Conservation (phyloP, 768 basidiomycete species). For the Calocera cornea region DNA sequence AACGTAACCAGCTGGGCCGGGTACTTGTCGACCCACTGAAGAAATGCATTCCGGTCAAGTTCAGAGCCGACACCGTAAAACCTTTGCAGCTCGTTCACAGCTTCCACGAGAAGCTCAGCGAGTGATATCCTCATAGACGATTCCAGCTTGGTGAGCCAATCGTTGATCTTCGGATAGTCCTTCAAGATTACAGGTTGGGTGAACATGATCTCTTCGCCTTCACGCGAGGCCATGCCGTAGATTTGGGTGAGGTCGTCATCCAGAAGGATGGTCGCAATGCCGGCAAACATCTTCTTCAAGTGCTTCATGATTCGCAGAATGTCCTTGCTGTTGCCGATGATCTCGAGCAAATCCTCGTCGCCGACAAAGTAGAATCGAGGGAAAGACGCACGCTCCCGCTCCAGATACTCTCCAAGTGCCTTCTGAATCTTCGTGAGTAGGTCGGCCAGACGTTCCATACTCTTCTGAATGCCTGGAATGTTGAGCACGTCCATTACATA, state of each 20-base stretch:
- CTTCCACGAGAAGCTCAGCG: conserved; percentile 63
- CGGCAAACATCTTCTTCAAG: conserved; percentile 99
- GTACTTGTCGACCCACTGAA: conserved; percentile 85
- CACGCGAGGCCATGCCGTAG: conserved; percentile 85
- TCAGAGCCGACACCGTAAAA: conserved; percentile 60
- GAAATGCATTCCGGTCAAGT: conserved; percentile 53
- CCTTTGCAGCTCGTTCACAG: conserved; percentile 61
- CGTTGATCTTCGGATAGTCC: conserved; percentile 95
- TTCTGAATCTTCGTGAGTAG: conserved; percentile 97
- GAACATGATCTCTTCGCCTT: conserved; percentile 88
- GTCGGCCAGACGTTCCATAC: conserved; percentile 89
- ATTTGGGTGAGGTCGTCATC: conserved; percentile 83
- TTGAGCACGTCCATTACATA: conserved; percentile 95
- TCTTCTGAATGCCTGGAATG: conserved; percentile 92
- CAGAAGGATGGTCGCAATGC: conserved; percentile 75
- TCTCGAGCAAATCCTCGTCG: conserved; percentile 95
- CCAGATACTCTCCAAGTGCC: conserved; percentile 95
- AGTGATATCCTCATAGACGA: conserved; percentile 84
- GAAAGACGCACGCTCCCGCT: conserved; percentile 93
- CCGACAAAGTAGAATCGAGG: conserved; percentile 99
- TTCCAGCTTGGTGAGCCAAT: conserved; percentile 90
- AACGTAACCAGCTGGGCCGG: conserved; percentile 93
- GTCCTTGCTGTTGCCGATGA: conserved; percentile 99
- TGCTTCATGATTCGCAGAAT: conserved; percentile 98
- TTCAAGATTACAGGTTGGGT: conserved; percentile 71